Evolutionary conservation across 2,329 filamentous ascomycete species (phyloP), one percentile per base, ranked within the genome.

Genomic region (Diaporthe destruens): DNA sequence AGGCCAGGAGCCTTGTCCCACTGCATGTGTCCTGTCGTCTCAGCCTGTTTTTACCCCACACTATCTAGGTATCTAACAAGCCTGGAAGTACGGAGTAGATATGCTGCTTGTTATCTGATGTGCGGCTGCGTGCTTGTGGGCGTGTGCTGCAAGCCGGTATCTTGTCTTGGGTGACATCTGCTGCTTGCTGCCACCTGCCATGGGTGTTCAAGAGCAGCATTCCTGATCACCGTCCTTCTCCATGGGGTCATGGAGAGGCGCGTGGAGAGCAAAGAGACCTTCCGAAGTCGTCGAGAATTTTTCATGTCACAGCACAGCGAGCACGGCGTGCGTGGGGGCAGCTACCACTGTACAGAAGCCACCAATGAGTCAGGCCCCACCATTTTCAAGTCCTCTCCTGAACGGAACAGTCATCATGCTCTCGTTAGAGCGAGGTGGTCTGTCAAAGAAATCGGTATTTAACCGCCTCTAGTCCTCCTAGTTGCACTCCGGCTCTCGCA

Each of bases 341-440:
- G 20, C 61, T 65, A 29, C 29, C 29, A 29, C 29, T 3, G 29
- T 29, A 65, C 42, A 61, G 56, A 39, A 29, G 39, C 39, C 18
- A 47, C 67, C 55, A 69, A 69, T 70, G 67, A 70, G 67, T 70
- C 67, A 70, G 67, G 67, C 55, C 67, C 67, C 67, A 70, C 67
- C 44, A 70, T 53, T 39, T 25, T 12, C 53, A 4, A 42, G 39
- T 42, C 39, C 14, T 61, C 55, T 57, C 34, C 57, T 51, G 47
- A 53, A 70, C 42, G 47, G 47, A 53, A 70, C 55, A 70, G 68
- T 70, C 68, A 70, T 70, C 55, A 61, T 39, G 47, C 29, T 53
- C 32, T 23, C n/a, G 20, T 14, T 32, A 65, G 44, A 36, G 32
- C 44, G 47, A 66, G 18, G 61, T 66, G 53, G 67, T 70, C 34